Evolutionary conservation across 306 rosid genomes (phyloP).

Genomic region (Glycyrrhiza uralensis): DNA sequence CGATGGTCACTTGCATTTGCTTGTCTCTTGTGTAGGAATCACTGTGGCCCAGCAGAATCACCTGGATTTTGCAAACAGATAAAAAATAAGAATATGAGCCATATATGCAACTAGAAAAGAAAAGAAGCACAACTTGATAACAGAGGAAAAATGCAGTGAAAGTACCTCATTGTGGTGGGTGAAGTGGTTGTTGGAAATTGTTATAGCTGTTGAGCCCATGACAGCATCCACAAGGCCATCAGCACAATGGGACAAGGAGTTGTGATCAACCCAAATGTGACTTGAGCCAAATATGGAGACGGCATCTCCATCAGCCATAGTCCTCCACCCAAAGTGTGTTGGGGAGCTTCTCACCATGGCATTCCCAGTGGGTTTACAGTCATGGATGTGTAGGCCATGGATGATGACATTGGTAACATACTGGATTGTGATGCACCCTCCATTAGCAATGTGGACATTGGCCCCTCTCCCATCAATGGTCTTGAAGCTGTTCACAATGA

Average conservation of each 20-base stretch:
- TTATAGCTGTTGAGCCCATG: conserved; percentile 93
- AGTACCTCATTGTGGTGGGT: conserved; percentile 98
- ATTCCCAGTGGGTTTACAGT: conserved; percentile 91
- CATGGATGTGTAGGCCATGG: conserved; percentile 91
- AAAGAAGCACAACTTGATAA: neutral
- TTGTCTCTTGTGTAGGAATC: conserved; percentile 91
- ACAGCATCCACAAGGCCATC: conserved; percentile 98
- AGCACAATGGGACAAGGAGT: conserved; percentile 89
- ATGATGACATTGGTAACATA: conserved; percentile 77
- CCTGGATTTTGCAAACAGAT: conserved; percentile 51
- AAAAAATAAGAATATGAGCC: conserved; percentile 2
- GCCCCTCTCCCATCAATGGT: conserved; percentile 92
- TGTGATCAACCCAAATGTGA: conserved; percentile 95
- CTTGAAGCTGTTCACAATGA: conserved; percentile 90
- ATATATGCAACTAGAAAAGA: neutral
- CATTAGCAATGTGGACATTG: conserved; percentile 92
- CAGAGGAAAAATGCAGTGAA: conserved; percentile 6
- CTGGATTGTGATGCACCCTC: conserved; percentile 89
- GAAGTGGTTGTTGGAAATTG: conserved; percentile 91
- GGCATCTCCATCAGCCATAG: conserved; percentile 96
- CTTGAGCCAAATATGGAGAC: conserved; percentile 91
- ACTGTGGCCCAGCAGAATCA: conserved; percentile 93
- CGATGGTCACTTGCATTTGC: conserved; percentile 95
- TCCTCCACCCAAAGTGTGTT: conserved; percentile 89
- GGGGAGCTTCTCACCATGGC: conserved; percentile 98